Percentiles rank a stretch among this genome's conserved stretches.
phyloP scores from a whole-genome alignment of 2,329 filamentous ascomycete species.

The Alternaria sp. region DNA sequence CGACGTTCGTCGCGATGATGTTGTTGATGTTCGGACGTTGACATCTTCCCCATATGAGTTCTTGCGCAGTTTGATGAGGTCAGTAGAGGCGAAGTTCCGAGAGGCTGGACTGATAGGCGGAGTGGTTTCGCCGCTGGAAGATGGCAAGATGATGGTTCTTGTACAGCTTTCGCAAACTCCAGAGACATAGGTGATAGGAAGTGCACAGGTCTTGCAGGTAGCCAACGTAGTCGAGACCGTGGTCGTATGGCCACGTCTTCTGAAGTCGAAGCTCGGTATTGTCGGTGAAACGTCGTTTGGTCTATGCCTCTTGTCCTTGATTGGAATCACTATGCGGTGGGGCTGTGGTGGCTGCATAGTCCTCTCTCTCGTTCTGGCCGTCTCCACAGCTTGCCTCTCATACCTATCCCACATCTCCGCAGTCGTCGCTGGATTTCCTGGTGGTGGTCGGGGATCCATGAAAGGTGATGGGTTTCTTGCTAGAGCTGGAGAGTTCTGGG shows the following conservation, averaged over 20 bases:
- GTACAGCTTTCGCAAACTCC: constrained; percentile 42
- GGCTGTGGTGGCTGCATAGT: constrained; percentile 19
- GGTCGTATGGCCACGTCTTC: constrained; percentile 11
- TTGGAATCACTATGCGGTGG: constrained; percentile 28
- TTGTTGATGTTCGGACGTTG: constrained; percentile 17
- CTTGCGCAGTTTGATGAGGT: constrained; percentile 28
- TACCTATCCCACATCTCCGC: constrained; percentile 46
- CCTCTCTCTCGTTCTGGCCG: constrained; percentile 37
- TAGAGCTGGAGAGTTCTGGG: constrained; percentile 30
- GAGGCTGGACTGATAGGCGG: constrained; percentile 33
- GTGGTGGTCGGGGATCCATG: constrained; percentile 36
- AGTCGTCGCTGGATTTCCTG: constrained; percentile 35
- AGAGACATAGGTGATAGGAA: constrained; percentile 32
- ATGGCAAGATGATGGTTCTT: constrained; percentile 33
- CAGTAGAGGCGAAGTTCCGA: constrained; percentile 32
- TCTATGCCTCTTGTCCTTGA: constrained; percentile 20
- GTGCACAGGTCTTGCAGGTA: constrained; percentile 41
- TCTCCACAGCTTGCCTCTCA: constrained; percentile 41
- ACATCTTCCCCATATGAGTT: constrained; percentile 21
- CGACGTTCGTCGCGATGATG: constrained; percentile 26
- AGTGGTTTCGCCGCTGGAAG: constrained; percentile 28
- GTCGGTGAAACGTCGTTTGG: constrained; percentile 3
- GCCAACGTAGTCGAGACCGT: constrained; percentile 30
- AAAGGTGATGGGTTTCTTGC: constrained; percentile 35
- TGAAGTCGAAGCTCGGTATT: constrained; percentile 37